Evolutionary conservation across 441 rosid species (phyloP).

Genomic region (Brassica balearica): DNA sequence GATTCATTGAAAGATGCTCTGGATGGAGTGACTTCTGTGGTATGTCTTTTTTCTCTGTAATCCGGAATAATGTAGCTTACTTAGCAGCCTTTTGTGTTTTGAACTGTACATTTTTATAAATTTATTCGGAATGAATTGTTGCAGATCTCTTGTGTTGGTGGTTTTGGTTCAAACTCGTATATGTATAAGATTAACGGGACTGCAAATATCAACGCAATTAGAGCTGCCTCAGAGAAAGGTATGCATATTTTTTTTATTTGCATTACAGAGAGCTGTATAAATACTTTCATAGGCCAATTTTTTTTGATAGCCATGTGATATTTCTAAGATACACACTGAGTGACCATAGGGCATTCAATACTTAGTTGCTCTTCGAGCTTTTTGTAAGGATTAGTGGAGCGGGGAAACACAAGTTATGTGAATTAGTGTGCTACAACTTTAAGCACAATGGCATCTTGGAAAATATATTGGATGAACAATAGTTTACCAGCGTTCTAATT

Average conservation of each 20-base stretch:
- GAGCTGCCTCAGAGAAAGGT: constrained; percentile 95
- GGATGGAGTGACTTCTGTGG: constrained; percentile 84
- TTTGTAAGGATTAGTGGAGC: background rate
- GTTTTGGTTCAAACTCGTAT: constrained; percentile 90
- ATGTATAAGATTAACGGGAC: constrained; percentile 98
- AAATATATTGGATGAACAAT: constrained; percentile 4
- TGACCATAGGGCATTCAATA: constrained; percentile 6
- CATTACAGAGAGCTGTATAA: background rate
- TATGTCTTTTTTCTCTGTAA: constrained; percentile 48
- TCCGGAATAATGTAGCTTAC: background rate
- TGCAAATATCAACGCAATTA: constrained; percentile 91
- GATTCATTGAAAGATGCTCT: constrained; percentile 88
- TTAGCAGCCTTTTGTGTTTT: background rate
- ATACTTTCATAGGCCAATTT: background rate
- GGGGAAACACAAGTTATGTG: background rate
- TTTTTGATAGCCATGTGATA: background rate
- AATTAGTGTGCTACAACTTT: constrained; percentile 2
- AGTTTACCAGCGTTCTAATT: constrained; percentile 4
- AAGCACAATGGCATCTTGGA: background rate
- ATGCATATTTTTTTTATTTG: too few relatives aligned
- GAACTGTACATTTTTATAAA: background rate
- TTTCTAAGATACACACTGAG: background rate
- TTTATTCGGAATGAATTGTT: constrained; percentile 21
- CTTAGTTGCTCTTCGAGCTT: background rate
- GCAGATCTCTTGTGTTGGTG: constrained; percentile 97